Evolutionary conservation across 164 flowering plant species (phyloP).

Genomic region (Magnolia kwangsiensis): DNA sequence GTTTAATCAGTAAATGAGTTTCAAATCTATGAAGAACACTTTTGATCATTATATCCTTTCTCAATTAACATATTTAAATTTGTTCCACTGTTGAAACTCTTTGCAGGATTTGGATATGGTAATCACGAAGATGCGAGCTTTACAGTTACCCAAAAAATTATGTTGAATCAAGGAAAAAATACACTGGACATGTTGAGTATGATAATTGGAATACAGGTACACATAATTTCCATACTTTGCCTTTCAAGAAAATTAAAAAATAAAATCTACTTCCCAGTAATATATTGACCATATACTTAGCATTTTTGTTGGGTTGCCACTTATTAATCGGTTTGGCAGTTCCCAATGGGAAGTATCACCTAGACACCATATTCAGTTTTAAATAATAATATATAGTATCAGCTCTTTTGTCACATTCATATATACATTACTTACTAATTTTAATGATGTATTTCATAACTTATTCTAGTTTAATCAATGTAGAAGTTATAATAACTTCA

Average conservation of each 20-base stretch:
- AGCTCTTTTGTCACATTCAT: neutral
- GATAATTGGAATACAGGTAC: conserved; percentile 61
- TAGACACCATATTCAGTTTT: no score
- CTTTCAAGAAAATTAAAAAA: no score
- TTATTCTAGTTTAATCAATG: neutral
- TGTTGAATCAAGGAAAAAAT: conserved; percentile 42
- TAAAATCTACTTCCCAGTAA: neutral
- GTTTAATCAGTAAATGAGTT: no score
- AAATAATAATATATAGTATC: no score
- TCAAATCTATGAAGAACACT: neutral
- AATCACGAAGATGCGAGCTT: conserved; percentile 57
- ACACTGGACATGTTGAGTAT: conserved; percentile 52
- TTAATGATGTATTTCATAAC: neutral
- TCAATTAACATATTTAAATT: neutral
- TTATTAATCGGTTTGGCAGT: neutral
- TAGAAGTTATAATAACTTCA: neutral
- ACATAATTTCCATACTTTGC: neutral
- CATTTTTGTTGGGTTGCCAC: neutral
- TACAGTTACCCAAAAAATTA: conserved; percentile 27
- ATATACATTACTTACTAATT: neutral
- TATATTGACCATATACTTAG: neutral
- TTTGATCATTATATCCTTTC: neutral
- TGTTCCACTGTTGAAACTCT: neutral
- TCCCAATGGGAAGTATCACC: neutral
- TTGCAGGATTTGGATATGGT: conserved; percentile 52